Evolutionary conservation across 495 filamentous ascomycete genomes (phyloP).

Genomic region (Penicillium parvum): DNA sequence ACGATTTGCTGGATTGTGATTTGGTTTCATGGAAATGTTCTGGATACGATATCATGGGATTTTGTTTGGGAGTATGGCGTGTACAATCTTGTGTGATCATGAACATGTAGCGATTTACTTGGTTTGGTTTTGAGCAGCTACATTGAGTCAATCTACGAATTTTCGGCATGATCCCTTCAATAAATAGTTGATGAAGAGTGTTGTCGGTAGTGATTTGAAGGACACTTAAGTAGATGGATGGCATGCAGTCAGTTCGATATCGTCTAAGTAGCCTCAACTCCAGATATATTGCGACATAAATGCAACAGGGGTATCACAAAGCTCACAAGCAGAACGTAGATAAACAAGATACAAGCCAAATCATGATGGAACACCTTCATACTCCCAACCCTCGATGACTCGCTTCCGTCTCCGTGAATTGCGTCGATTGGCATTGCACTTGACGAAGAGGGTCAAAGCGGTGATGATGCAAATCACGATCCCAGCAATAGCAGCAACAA

Average conservation of each 20-base stretch:
- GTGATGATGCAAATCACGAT: constrained; percentile 56
- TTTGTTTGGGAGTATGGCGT: constrained; percentile 14
- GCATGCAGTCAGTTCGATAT: too few relatives aligned
- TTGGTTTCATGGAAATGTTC: background rate
- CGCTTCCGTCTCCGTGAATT: constrained; percentile 48
- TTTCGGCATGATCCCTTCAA: too few relatives aligned
- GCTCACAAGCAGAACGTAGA: background rate
- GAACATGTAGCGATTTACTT: constrained; percentile 22
- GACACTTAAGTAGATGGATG: too few relatives aligned
- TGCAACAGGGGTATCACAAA: too few relatives aligned
- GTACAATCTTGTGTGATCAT: constrained; percentile 11
- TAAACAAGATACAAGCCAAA: background rate
- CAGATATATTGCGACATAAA: background rate
- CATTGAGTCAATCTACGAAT: too few relatives aligned
- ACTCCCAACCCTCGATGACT: constrained; percentile 56
- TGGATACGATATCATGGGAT: constrained; percentile 5
- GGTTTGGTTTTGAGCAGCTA: too few relatives aligned
- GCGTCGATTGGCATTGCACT: constrained; percentile 57
- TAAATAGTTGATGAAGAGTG: too few relatives aligned
- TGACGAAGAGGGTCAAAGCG: constrained; percentile 58
- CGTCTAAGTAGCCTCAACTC: too few relatives aligned
- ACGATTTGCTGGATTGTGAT: constrained; percentile 43
- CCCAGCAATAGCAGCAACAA: constrained; percentile 57
- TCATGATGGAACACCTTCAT: constrained; percentile 61
- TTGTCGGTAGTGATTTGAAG: too few relatives aligned